A percentile compares a stretch with the other conserved stretches of the same genome.
Evolutionary conservation across 495 filamentous ascomycete species (phyloP).

Genomic region (Oidiodendron maius): DNA sequence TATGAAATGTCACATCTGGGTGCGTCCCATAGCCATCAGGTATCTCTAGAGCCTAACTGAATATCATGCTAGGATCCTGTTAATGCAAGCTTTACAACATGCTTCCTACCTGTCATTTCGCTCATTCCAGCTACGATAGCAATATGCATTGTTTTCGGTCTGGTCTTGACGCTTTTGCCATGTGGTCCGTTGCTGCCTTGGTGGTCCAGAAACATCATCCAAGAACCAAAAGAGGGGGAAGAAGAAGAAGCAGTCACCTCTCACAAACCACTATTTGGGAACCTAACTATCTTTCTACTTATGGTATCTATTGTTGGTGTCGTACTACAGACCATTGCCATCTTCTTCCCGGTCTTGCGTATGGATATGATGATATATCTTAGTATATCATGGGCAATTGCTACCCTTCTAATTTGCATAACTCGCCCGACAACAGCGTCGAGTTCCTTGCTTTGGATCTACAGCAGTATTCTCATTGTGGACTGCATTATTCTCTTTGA

Average conservation of each 20-base stretch:
- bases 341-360: constrained; percentile 25
- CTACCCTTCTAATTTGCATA: constrained; percentile 36
- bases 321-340: constrained; percentile 31
- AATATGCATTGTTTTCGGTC: constrained; percentile 31
- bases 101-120: constrained; percentile 42
- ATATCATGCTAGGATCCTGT: constrained; percentile 35
- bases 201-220: constrained; percentile 47
- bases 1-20: not conserved
- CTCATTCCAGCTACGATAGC: constrained; percentile 37
- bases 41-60: not conserved
- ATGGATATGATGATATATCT: constrained; percentile 11
- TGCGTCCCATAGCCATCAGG: not conserved
- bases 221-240: constrained; percentile 29
- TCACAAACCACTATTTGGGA: not conserved
- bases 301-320: constrained; percentile 34
- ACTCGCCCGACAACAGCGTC: constrained; percentile 44
- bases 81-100: constrained; percentile 41
- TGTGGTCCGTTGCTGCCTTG: constrained; percentile 31
- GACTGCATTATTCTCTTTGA: constrained; percentile 32
- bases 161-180: constrained; percentile 26
- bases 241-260: constrained; percentile 20
- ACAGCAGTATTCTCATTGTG: constrained; percentile 25
- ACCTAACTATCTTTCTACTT: constrained; percentile 35
- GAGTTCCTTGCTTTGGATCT: constrained; percentile 33
- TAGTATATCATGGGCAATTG: constrained; percentile 32